Evolutionary conservation across 192 early-diverging fungal species (phyloP), one percentile per base, ranked within the genome.

Genomic region (Coemansia sp.): DNA sequence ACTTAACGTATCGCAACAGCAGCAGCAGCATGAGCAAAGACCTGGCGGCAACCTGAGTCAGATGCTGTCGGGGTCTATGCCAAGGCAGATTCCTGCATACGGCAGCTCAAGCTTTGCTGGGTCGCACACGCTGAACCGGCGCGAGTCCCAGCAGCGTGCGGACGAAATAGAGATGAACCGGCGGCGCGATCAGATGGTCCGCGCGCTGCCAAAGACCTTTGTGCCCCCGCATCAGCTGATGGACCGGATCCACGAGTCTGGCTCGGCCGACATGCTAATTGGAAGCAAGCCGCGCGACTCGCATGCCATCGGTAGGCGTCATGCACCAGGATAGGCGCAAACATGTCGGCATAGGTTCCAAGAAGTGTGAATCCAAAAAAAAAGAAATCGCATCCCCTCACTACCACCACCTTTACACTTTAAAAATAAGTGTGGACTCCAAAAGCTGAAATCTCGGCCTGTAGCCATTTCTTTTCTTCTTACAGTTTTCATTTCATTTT

Each of bases 201-300:
- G 72, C 17, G 68, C 54, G 3, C 54, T 82, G 63, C 75, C 79
- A 40, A 77, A 73, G 65, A 77, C 79, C 24, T 82, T 82, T 74
- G 67, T 77, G 57, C 79, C 79, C 11, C 79, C 75, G 62, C 79
- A 82, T 46, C 24, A 73, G 72, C 75, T 82, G 45, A 62, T 81
- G 67, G 68, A 70, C 59, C 61, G 64, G 42, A 72, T 82, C 41
- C 48, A 77, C 42, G 75, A 73, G 42, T 60, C 59, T 33, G 72
- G 70, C 46, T 11, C 64, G 1, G 1, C 51, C 27, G 79, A 82
- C n/a, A 45, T 82, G 64, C 33, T 77, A 21, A 62, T 77, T 24
- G 79, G 79, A 45, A 77, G 75, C 75, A 82, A 82, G 66, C 79
- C 79, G 34, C 63, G 75, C 39, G 79, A 82, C 72, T 71, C 69